A percentile compares a stretch with the other conserved stretches of the same genome.
Conservation (phyloP, 352 stramenopile species). For the Phytophthora citrophthora region DNA sequence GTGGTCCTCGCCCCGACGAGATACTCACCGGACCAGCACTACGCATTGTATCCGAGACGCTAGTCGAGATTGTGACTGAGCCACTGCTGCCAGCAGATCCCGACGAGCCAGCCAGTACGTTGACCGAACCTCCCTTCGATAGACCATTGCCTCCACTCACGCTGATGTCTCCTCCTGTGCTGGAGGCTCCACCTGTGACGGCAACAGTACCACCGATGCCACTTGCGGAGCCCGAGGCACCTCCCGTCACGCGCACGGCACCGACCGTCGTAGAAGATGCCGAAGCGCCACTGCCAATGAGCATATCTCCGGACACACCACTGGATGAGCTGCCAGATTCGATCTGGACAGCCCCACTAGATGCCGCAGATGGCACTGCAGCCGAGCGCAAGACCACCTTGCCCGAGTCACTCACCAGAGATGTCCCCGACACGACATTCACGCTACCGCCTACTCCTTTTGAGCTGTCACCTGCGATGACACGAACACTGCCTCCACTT, state of each 20-base stretch:
- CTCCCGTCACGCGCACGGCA: constrained; percentile 11
- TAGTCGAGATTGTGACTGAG: constrained; percentile 1
- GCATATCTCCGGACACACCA: constrained; percentile 17
- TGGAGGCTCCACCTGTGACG: constrained; percentile 18
- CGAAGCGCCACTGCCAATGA: constrained; percentile 23
- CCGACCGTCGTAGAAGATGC: constrained; percentile 15
- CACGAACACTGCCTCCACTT: constrained; percentile 17
- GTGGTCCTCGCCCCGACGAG: constrained; percentile 20
- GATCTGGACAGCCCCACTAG: constrained; percentile 25
- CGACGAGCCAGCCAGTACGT: constrained; percentile 8
- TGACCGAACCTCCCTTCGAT: constrained; percentile 40
- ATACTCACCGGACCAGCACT: constrained; percentile 25
- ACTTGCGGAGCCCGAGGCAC: constrained; percentile 13
- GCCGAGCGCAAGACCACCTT: constrained; percentile 20
- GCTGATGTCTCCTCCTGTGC: constrained; percentile 20
- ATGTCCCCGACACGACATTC: constrained; percentile 23
- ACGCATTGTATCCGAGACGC: constrained; percentile 21
- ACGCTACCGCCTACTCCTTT: constrained; percentile 20
- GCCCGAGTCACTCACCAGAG: constrained; percentile 14
- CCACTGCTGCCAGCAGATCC: not conserved
- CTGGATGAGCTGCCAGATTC: constrained; percentile 17
- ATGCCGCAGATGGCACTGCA: constrained; percentile 15
- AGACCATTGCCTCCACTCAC: constrained; percentile 21
- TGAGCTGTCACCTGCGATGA: constrained; percentile 13
- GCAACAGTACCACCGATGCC: constrained; percentile 17